Evolutionary conservation across 2,329 filamentous ascomycete genomes (phyloP), one percentile per base, ranked within the genome.

Genomic region (Chalara sp.): DNA sequence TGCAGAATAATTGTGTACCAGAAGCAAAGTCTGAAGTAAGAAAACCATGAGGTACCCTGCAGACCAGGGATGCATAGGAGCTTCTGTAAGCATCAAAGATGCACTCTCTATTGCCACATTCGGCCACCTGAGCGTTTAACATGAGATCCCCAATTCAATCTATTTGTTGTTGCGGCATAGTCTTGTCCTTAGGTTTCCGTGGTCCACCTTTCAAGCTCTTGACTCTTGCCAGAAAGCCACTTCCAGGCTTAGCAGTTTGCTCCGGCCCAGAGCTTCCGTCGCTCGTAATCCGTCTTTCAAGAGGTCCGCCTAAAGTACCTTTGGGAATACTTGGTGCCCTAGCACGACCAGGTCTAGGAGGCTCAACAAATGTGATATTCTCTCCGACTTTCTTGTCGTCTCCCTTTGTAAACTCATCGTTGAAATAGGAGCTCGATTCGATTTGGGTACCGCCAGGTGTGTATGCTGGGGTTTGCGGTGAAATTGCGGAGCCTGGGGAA

Each of bases 191-290:
- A 8, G 66, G 68, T 61, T 69, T 71, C 56, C 80, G 75, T 57
- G 83, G 76, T 32, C 81, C 81, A 47, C 85, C 84, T 73, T 89
- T 91, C 69, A 93, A 71, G 68, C 85, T 89, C 77, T 88, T 90
- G 72, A 93, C 88, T 49, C 89, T 80, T 48, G 80, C 87, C 55
- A 95, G 67, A 55, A 95, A 84, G 2, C 87, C 86, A 43, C 72
- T 64, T 29, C 63, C 57, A 11, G 65, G 62, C 32, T 69, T 65
- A 3, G 68, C 72, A 54, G 66, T 64, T 28, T 40, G 73, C 52
- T 73, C 72, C 46, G 63, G 63, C 13, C 63, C 59, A 11, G 65
- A 61, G 12, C 67, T 65, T 8, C 70, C 74, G 57, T 87, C 85
- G 12, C 76, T 72, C 5, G 86, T 89, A 3, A 76, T 67, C 58